Percentiles rank a stretch among this genome's conserved stretches.
Conservation (phyloP, 495 filamentous ascomycete species). For the Platismatia glauca region DNA sequence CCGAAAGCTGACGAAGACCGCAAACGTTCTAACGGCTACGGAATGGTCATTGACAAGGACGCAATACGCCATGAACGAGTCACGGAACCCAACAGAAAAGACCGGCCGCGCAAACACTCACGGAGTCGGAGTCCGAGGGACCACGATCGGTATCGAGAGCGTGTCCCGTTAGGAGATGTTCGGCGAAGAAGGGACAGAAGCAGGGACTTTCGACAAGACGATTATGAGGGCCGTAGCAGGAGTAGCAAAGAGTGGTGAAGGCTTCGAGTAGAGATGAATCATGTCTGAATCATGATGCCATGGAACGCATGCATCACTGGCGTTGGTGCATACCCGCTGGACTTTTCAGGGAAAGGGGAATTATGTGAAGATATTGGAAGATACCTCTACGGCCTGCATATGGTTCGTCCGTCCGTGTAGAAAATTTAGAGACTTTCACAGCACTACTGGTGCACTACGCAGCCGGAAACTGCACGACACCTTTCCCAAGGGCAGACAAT, state of each 20-base stretch:
- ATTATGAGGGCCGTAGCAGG: conserved; percentile 24
- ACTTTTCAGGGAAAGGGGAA: neutral
- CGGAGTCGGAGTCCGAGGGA: conserved; percentile 46
- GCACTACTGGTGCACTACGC: neutral
- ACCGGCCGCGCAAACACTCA: conserved; percentile 29
- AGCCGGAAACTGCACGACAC: neutral
- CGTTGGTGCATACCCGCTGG: neutral
- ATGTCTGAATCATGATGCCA: neutral
- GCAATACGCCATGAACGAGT: conserved; percentile 39
- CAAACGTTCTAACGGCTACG: conserved; percentile 46
- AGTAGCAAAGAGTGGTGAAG: neutral
- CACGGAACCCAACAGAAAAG: conserved; percentile 15
- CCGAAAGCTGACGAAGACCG: conserved; percentile 33
- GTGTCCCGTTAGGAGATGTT: conserved; percentile 13
- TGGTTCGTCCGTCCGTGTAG: neutral
- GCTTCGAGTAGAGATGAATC: neutral
- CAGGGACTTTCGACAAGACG: conserved; percentile 18
- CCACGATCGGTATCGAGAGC: conserved; percentile 20
- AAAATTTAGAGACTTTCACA: neutral
- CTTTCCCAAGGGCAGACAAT: neutral
- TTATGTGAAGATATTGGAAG: neutral
- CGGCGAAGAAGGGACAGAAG: conserved; percentile 20
- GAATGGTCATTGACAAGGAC: conserved; percentile 77
- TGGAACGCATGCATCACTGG: neutral
- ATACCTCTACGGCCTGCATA: neutral